These are phyloP conservation scores for Solanum hybrid DNA, from an alignment of 305 asterid species.

Conservation along the genomic window DNA sequence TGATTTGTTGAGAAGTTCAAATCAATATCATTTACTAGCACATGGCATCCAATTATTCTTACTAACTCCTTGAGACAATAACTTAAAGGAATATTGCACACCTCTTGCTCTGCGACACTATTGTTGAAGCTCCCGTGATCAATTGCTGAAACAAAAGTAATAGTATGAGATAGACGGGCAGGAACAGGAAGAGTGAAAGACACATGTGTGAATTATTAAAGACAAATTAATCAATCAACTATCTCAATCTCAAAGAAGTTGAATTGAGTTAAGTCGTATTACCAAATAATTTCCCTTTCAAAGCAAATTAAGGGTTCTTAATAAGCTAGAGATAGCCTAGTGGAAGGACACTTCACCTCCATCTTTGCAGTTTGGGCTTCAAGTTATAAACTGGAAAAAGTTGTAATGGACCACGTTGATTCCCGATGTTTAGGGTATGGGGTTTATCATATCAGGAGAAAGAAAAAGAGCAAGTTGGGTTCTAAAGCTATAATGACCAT, in stretches of 20 bases:
- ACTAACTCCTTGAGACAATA: not conserved
- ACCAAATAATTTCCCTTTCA: not conserved
- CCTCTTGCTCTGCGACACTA: slow-evolving; percentile 75
- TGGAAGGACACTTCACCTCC: not conserved
- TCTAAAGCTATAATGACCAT: not conserved
- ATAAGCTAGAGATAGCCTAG: not conserved
- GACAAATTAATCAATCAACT: not conserved
- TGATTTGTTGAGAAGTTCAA: not conserved
- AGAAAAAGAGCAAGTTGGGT: not conserved
- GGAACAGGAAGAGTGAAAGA: not conserved
- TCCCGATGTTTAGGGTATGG: not conserved
- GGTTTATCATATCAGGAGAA: not conserved
- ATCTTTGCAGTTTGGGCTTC: not conserved
- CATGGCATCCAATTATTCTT: not conserved
- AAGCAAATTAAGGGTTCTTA: not conserved
- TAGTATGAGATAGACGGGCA: not conserved
- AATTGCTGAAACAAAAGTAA: slow-evolving; percentile 29
- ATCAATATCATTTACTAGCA: not conserved
- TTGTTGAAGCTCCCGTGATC: slow-evolving; percentile 78
- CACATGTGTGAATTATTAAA: not conserved
- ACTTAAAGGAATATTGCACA: slow-evolving; percentile 8
- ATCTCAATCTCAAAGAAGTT: slow-evolving; percentile 3
- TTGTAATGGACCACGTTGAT: not conserved
- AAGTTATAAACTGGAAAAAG: not conserved
- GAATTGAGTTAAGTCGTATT: not conserved